phyloP scores from a whole-genome alignment of 2,329 filamentous ascomycete genomes.

The Coniochaeta sp. region DNA sequence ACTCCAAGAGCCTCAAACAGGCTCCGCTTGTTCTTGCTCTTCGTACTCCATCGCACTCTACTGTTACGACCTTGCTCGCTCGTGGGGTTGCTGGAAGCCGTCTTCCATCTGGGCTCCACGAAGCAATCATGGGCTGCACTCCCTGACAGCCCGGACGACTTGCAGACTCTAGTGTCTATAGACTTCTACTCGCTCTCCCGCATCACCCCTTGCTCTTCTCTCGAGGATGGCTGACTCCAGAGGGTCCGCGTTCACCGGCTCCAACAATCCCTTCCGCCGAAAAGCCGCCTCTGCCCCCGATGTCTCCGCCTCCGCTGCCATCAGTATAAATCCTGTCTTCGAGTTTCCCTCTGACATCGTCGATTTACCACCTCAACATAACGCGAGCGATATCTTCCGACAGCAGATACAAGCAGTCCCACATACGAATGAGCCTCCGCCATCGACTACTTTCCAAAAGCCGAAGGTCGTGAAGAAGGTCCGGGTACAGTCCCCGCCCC shows the following conservation, averaged over 20 bases:
- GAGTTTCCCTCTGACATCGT: slow-evolving; percentile 5
- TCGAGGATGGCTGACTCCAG: slow-evolving; percentile 21
- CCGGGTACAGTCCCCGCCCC: slow-evolving; percentile 57
- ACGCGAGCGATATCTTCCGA: slow-evolving; percentile 21
- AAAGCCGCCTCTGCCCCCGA: slow-evolving; percentile 22
- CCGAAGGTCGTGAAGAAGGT: slow-evolving; percentile 59
- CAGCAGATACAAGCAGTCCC: slow-evolving; percentile 20
- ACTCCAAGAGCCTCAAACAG: background rate
- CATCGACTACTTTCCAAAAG: slow-evolving; percentile 27
- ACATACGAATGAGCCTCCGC: slow-evolving; percentile 23
- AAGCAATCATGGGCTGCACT: background rate
- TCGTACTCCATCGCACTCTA: background rate
- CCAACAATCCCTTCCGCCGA: slow-evolving; percentile 48
- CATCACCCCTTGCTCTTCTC: background rate
- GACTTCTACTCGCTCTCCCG: background rate
- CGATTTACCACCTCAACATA: slow-evolving; percentile 17
- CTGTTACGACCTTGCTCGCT: background rate
- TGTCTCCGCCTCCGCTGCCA: slow-evolving; percentile 11
- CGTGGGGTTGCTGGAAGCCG: background rate
- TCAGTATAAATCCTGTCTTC: background rate
- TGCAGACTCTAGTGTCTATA: background rate
- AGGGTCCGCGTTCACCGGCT: slow-evolving; percentile 23
- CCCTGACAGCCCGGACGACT: background rate
- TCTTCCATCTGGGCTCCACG: background rate
- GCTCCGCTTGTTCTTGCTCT: background rate